phyloP scores from a whole-genome alignment of 2,329 filamentous ascomycete species.

The Botrytis byssoidea region DNA sequence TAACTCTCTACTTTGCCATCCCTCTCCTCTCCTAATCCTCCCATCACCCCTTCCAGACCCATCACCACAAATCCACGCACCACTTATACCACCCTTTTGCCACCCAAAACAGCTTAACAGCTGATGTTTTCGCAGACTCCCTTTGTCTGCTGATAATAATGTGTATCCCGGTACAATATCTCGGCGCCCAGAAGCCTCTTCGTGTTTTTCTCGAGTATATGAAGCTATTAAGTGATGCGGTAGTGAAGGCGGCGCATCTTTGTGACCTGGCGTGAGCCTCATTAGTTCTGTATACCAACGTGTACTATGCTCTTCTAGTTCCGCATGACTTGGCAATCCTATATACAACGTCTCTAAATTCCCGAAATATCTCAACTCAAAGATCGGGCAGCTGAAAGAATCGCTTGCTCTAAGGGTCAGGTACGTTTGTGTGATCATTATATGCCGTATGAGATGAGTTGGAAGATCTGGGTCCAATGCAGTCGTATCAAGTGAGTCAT shows the following conservation, averaged over 20 bases:
- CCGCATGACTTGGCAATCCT: background rate
- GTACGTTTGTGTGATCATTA: constrained; percentile 17
- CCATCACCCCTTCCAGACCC: background rate
- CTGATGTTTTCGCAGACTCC: constrained; percentile 12
- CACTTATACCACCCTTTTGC: constrained; percentile 5
- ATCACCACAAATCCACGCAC: constrained; percentile 18
- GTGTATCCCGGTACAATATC: constrained; percentile 7
- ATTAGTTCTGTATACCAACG: constrained; percentile 12
- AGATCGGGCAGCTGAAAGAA: constrained; percentile 12
- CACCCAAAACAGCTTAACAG: constrained; percentile 17
- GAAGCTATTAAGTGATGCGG: background rate
- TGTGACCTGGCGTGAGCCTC: background rate
- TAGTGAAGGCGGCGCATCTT: background rate
- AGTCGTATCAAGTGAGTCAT: background rate
- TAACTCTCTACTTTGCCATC: constrained; percentile 5
- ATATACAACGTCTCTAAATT: constrained; percentile 14
- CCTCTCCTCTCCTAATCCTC: background rate
- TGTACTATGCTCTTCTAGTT: background rate
- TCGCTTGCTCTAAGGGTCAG: background rate
- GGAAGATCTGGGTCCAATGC: constrained; percentile 10
- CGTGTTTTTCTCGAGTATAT: background rate
- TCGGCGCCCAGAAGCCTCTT: background rate
- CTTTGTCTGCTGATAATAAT: background rate
- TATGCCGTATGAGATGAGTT: background rate
- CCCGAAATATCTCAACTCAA: background rate